Percentiles rank a stretch among this genome's conserved stretches.
Evolutionary conservation across 169 alveolate species (phyloP).

Genomic region (Plasmodium vinckei): DNA sequence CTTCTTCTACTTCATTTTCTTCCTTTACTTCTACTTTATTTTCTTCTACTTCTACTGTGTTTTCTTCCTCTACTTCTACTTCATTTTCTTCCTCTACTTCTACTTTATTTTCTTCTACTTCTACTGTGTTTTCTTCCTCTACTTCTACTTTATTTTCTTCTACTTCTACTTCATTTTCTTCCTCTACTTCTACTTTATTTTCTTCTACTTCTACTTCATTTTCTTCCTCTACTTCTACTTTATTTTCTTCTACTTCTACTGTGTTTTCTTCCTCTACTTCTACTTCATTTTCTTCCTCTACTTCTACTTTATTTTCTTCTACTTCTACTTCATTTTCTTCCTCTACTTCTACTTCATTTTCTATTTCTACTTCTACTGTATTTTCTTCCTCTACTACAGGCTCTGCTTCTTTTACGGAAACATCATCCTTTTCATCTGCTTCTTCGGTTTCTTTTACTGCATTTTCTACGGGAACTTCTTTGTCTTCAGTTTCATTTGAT

Average conservation of each 20-base stretch:
- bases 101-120: background rate
- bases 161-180: background rate
- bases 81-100: background rate
- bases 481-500: background rate
- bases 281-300: background rate
- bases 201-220: background rate
- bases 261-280: background rate
- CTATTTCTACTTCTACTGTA: background rate
- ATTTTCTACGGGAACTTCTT: background rate
- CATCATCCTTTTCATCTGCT: background rate
- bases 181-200: background rate
- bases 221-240: slow-evolving; percentile 1
- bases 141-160: background rate
- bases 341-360: background rate
- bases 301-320: background rate
- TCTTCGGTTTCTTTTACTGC: no score
- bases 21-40: background rate
- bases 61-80: background rate
- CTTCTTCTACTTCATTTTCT: background rate
- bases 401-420: background rate
- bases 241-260: background rate
- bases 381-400: background rate
- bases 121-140: background rate
- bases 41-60: background rate
- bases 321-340: background rate